Evolutionary conservation across 495 filamentous ascomycete species (phyloP).

Genomic region (Bryoglossum gracile): DNA sequence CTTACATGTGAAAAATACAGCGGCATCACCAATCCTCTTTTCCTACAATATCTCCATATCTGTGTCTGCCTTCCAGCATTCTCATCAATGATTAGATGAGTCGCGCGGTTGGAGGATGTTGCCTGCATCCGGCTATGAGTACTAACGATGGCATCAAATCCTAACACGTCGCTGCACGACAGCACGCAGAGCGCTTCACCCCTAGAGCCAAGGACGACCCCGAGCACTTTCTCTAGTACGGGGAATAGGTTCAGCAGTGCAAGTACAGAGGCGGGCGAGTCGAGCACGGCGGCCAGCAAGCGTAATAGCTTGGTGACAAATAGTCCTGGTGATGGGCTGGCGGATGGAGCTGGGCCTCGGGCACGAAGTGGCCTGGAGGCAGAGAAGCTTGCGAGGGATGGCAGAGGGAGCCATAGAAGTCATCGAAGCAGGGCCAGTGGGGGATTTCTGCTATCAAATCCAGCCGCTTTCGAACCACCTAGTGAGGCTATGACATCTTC

Average conservation of each 20-base stretch:
- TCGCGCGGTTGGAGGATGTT: neutral
- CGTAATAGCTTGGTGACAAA: constrained; percentile 10
- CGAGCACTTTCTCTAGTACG: constrained; percentile 13
- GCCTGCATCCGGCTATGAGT: constrained; percentile 12
- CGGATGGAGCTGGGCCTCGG: neutral
- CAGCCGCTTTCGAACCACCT: constrained; percentile 16
- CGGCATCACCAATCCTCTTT: too few species aligned
- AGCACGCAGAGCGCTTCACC: neutral
- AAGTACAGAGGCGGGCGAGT: constrained; percentile 21
- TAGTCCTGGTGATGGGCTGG: neutral
- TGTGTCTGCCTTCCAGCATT: too few species aligned
- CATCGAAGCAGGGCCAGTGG: constrained; percentile 23
- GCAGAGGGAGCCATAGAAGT: constrained; percentile 21
- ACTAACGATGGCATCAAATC: constrained; percentile 16
- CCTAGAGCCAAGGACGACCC: constrained; percentile 11
- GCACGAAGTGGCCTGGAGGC: constrained; percentile 1
- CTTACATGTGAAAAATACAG: too few species aligned
- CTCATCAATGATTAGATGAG: neutral
- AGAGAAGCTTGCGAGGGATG: constrained; percentile 4
- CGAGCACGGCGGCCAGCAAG: constrained; percentile 16
- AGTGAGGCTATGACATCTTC: neutral
- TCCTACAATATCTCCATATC: too few species aligned
- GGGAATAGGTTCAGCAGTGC: constrained; percentile 10
- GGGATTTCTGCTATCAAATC: constrained; percentile 23
- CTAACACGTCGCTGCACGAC: constrained; percentile 1